These are phyloP conservation scores for Dalbergia cultrata DNA, from an alignment of 306 rosid species.

Conservation along the genomic window DNA sequence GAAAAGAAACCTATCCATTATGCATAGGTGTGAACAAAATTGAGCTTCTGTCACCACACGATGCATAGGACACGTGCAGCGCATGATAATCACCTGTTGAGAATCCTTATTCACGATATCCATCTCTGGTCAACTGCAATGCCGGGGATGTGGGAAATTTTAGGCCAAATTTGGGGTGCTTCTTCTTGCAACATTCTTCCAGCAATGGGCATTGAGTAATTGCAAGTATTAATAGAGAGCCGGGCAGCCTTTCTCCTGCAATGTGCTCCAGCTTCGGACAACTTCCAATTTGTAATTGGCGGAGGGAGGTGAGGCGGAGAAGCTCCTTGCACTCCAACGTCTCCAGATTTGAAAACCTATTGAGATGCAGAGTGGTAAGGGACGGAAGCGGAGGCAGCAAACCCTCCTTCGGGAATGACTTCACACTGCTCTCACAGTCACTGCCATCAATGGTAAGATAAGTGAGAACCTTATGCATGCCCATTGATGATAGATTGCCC, in stretches of 20 bases:
- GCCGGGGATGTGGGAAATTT: neutral
- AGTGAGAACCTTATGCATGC: neutral
- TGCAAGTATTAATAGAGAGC: neutral
- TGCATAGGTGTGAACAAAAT: too few species aligned
- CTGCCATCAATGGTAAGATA: neutral
- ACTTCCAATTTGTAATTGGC: too few species aligned
- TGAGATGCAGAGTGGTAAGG: neutral
- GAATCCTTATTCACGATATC: neutral
- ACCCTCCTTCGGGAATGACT: neutral
- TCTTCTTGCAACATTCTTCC: neutral
- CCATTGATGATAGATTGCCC: neutral
- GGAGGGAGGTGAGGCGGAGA: constrained; percentile 33
- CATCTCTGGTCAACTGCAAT: neutral
- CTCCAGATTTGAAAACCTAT: neutral
- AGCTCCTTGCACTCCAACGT: neutral
- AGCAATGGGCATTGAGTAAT: neutral
- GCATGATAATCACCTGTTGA: neutral
- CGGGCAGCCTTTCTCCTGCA: constrained; percentile 9
- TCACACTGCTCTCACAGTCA: too few species aligned
- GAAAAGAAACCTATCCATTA: too few species aligned
- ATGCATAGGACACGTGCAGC: neutral
- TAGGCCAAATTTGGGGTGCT: too few species aligned
- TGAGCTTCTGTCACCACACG: too few species aligned
- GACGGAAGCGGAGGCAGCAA: constrained; percentile 8
- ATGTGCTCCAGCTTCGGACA: neutral